phyloP scores from a whole-genome alignment of 805 yeast species.

The Wickerhamiella vanderwaltii region DNA sequence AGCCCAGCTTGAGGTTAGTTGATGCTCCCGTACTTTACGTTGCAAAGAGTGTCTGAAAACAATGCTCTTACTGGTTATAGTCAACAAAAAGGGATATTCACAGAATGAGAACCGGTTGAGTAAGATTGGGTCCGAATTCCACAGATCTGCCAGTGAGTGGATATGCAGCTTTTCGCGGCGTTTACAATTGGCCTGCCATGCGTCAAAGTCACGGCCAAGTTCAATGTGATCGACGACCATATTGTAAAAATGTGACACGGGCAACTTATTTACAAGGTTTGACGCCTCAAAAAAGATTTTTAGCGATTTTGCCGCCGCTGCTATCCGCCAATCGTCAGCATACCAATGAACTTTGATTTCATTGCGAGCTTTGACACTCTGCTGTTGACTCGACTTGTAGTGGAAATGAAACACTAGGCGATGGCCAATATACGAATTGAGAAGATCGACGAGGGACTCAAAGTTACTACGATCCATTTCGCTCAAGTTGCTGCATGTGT shows the following conservation, averaged over 20 bases:
- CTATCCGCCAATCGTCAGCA: constrained; percentile 71
- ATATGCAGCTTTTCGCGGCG: constrained; percentile 3
- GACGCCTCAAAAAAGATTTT: constrained; percentile 47
- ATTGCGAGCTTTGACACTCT: constrained; percentile 16
- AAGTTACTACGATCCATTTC: constrained; percentile 35
- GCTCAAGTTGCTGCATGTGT: constrained; percentile 46
- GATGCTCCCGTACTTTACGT: constrained; percentile 33
- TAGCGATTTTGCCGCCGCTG: constrained; percentile 50
- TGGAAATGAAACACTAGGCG: constrained; percentile 40
- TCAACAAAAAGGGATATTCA: constrained; percentile 68
- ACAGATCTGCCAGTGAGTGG: neutral
- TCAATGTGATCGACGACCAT: constrained; percentile 70
- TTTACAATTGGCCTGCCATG: constrained; percentile 44
- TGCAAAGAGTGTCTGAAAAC: constrained; percentile 47
- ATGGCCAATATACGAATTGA: constrained; percentile 69
- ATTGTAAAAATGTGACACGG: constrained; percentile 52
- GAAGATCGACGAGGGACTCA: constrained; percentile 44
- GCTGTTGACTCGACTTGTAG: constrained; percentile 15
- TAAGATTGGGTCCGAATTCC: constrained; percentile 6
- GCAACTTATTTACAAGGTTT: constrained; percentile 23
- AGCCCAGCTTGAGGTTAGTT: neutral
- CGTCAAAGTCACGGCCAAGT: constrained; percentile 65
- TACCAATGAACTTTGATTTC: constrained; percentile 41
- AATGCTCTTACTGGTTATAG: constrained; percentile 70
- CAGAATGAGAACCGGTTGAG: constrained; percentile 46